phyloP scores from a whole-genome alignment of 2,329 filamentous ascomycete species.

The Xylaria digitata region DNA sequence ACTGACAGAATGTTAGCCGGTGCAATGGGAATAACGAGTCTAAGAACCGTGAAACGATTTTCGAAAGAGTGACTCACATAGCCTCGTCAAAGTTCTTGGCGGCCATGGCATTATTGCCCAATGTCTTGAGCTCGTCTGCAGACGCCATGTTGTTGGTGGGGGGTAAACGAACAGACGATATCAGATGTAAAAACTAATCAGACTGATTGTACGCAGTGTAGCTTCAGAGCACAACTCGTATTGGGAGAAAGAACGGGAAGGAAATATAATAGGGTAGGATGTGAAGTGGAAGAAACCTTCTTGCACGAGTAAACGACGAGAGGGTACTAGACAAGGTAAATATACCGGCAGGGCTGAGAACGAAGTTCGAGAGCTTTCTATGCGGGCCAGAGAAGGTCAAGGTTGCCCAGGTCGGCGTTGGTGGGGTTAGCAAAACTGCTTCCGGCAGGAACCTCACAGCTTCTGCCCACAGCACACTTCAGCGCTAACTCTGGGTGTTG shows the following conservation, averaged over 20 bases:
- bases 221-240: neutral
- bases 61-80: slow-evolving; percentile 72
- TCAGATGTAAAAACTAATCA: neutral
- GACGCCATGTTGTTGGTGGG: slow-evolving; percentile 61
- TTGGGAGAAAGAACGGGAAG: neutral
- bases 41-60: neutral
- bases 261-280: neutral
- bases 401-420: slow-evolving; percentile 21
- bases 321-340: slow-evolving; percentile 21
- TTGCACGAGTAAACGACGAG: slow-evolving; percentile 2
- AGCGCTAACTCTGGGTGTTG: slow-evolving; percentile 10
- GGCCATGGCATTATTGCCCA: slow-evolving; percentile 98
- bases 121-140: slow-evolving; percentile 88
- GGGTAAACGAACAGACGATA: slow-evolving; percentile 11
- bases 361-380: slow-evolving; percentile 44
- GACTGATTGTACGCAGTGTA: slow-evolving; percentile 1
- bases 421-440: slow-evolving; percentile 32
- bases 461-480: neutral
- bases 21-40: slow-evolving; percentile 31
- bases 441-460: slow-evolving; percentile 15
- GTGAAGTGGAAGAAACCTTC: slow-evolving; percentile 4
- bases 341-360: slow-evolving; percentile 36
- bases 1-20: slow-evolving; percentile 59
- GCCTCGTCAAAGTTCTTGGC: slow-evolving; percentile 97
- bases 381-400: slow-evolving; percentile 30